A percentile compares a stretch with the other conserved stretches of the same genome.
Evolutionary conservation across 1,139 yeast genomes (phyloP).

Genomic region (Suhomyces yuchorum): DNA sequence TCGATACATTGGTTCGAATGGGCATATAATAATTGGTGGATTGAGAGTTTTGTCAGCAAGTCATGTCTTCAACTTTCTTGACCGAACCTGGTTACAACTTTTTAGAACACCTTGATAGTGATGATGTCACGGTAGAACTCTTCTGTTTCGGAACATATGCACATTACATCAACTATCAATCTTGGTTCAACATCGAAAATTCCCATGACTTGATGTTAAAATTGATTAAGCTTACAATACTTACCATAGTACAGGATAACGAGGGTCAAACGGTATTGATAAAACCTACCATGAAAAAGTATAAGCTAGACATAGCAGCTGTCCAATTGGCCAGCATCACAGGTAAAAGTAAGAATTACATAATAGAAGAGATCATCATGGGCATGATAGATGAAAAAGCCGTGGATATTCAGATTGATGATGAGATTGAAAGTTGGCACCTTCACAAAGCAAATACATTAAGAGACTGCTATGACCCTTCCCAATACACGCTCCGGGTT

Average conservation of each 20-base stretch:
- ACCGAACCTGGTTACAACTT: conserved; percentile 14
- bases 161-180: conserved; percentile 27
- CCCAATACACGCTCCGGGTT: conserved; percentile 23
- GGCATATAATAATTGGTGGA: background rate
- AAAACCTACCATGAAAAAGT: conserved; percentile 19
- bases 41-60: background rate
- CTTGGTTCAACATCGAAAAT: conserved; percentile 16
- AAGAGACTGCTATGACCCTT: conserved; percentile 37
- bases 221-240: conserved; percentile 32
- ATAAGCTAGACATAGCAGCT: conserved; percentile 24
- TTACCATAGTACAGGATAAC: conserved; percentile 27
- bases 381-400: conserved; percentile 28
- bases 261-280: conserved; percentile 26
- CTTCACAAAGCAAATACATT: conserved; percentile 23
- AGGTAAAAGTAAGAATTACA: conserved; percentile 5
- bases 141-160: conserved; percentile 40
- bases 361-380: conserved; percentile 26
- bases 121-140: conserved; percentile 31
- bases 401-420: conserved; percentile 34
- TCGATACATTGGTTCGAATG: background rate
- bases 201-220: conserved; percentile 20
- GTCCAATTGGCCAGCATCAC: conserved; percentile 3
- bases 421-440: conserved; percentile 22
- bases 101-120: conserved; percentile 6
- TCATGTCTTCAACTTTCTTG: background rate